A percentile compares a stretch with the other conserved stretches of the same genome.
Conservation (phyloP, 2,329 filamentous ascomycete genomes). For the Penicillium digitatum region DNA sequence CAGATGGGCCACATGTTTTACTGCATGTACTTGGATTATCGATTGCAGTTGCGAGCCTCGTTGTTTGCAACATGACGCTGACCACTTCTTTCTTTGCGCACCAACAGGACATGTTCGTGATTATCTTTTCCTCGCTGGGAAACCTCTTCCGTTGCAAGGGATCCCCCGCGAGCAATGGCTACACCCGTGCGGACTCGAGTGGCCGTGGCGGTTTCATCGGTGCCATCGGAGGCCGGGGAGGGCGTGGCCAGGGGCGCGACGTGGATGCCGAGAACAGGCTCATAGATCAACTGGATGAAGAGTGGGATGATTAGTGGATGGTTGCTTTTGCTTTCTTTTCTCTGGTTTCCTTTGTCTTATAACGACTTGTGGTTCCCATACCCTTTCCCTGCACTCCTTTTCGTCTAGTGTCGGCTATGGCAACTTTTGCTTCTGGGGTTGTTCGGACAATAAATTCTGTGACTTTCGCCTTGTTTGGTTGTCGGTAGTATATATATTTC, state of each 20-base stretch:
- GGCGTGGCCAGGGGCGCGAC: conserved; percentile 25
- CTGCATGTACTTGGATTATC: not conserved
- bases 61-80: conserved; percentile 10
- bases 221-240: conserved; percentile 34
- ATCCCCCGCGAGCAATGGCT: conserved; percentile 30
- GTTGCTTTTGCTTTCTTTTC: not conserved
- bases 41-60: not conserved
- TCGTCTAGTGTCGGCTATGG: not conserved
- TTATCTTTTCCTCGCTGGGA: conserved; percentile 45
- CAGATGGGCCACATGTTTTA: not conserved
- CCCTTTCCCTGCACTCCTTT: not conserved
- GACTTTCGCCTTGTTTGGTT: not conserved
- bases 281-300: conserved; percentile 94
- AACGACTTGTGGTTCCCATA: not conserved
- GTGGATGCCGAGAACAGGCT: conserved; percentile 85
- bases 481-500: not conserved
- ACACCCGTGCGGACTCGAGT: conserved; percentile 31
- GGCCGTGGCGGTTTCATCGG: conserved; percentile 32
- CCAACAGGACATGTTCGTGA: conserved; percentile 46
- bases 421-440: not conserved
- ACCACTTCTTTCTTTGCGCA: conserved; percentile 9
- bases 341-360: not conserved
- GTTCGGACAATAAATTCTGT: not conserved
- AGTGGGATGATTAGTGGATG: conserved; percentile 71
- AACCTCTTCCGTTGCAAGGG: conserved; percentile 38